These are phyloP conservation scores for Pulveroboletus ravenelii DNA, from an alignment of 768 basidiomycete species.

Conservation along the genomic window DNA sequence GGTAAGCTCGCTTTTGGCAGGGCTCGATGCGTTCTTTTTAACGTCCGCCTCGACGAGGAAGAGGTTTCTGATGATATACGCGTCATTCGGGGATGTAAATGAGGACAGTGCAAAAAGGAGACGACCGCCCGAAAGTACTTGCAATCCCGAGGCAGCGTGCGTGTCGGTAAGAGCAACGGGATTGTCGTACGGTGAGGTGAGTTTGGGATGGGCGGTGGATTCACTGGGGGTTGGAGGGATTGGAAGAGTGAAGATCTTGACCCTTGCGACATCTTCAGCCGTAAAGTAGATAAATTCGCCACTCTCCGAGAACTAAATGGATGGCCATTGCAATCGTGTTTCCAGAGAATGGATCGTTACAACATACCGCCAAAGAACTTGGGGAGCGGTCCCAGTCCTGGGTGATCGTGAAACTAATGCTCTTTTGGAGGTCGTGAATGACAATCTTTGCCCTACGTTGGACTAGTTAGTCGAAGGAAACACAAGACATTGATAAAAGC, in stretches of 20 bases:
- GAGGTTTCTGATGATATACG: constrained; percentile 56
- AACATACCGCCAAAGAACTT: constrained; percentile 14
- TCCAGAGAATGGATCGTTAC: not conserved
- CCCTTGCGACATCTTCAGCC: constrained; percentile 72
- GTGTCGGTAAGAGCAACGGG: constrained; percentile 58
- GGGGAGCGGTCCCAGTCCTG: constrained; percentile 86
- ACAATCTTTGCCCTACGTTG: constrained; percentile 63
- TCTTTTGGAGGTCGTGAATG: constrained; percentile 65
- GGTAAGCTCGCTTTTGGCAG: constrained; percentile 34
- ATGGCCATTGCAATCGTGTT: not conserved
- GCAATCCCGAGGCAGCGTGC: constrained; percentile 57
- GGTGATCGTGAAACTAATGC: constrained; percentile 69
- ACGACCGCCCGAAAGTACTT: constrained; percentile 53
- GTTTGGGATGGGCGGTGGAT: constrained; percentile 48
- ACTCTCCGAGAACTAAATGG: constrained; percentile 64
- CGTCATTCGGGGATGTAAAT: constrained; percentile 75
- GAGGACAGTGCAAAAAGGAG: constrained; percentile 73
- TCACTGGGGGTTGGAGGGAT: constrained; percentile 56
- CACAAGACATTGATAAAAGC: not conserved
- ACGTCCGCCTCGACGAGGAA: constrained; percentile 41
- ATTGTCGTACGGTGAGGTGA: constrained; percentile 38
- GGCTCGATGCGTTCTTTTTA: constrained; percentile 23
- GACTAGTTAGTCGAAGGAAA: not conserved
- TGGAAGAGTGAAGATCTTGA: constrained; percentile 68
- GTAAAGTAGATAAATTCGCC: constrained; percentile 66